phyloP scores from a whole-genome alignment of 495 filamentous ascomycete species.

The Choiromyces venosus region DNA sequence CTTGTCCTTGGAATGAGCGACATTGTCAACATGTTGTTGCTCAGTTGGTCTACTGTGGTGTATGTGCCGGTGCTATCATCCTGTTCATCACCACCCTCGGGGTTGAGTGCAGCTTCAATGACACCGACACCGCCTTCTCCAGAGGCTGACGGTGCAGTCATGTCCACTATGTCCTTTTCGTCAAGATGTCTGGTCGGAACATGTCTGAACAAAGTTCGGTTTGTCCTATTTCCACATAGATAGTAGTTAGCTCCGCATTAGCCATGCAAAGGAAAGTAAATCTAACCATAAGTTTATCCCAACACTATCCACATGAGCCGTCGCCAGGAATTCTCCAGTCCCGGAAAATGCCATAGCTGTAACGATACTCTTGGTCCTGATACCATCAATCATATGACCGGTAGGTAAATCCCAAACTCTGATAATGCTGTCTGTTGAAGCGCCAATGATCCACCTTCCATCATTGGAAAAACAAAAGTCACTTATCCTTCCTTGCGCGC shows the following conservation, averaged over 20 bases:
- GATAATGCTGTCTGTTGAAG: constrained; percentile 73
- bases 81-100: constrained; percentile 47
- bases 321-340: constrained; percentile 88
- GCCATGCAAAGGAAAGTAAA: background rate
- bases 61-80: constrained; percentile 47
- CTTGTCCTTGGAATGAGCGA: constrained; percentile 79
- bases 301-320: constrained; percentile 73
- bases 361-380: constrained; percentile 67
- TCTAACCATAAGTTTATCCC: constrained; percentile 76
- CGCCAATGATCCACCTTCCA: constrained; percentile 87
- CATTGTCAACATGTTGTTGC: constrained; percentile 72
- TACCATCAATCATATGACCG: constrained; percentile 85
- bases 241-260: constrained; percentile 8
- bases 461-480: constrained; percentile 90
- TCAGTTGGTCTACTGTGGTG: constrained; percentile 56
- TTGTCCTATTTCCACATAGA: constrained; percentile 51
- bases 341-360: constrained; percentile 78
- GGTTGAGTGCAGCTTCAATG: constrained; percentile 64
- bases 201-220: constrained; percentile 80
- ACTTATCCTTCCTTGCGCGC: constrained; percentile 70
- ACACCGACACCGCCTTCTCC: constrained; percentile 69
- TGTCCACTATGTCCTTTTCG: constrained; percentile 61
- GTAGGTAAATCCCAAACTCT: constrained; percentile 95
- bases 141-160: constrained; percentile 65
- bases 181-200: constrained; percentile 75